Evolutionary conservation across 306 rosid species (phyloP), one percentile per base, ranked within the genome.

Genomic region (Begonia masoniana): DNA sequence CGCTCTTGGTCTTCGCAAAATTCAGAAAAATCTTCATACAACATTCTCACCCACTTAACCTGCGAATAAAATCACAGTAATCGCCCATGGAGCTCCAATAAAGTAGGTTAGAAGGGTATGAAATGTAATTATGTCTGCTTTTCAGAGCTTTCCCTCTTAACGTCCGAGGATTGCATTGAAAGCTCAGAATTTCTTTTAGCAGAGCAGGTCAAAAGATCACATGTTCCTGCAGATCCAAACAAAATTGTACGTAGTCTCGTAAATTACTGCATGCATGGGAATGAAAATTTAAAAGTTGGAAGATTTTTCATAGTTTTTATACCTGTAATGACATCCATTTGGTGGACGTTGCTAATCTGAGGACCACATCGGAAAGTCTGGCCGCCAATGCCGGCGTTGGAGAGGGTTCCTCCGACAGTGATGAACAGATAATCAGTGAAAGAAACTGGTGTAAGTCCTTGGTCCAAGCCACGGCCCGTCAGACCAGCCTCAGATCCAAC

Each of bases 361-460:
- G 99, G 99, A 50, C 99, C 96, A 15, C 56, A 69, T 0, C 74
- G 74, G 36, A 83, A 83, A 3, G 84, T 52, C 52, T 83, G 96
- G 13, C 99, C 99, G 35, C 99, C 75, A 2, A 92, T 81, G 6
- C 99, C 95, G 10, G 99, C 99, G 42, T 86, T 86, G 15, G 89
- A 86, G 45, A 92, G 84, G 4, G 96, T 92, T 13, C 99, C 99
- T 12, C 93, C 96, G 42, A 83, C 85, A 0, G 81, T 79, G 16
- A 92, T 46, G 57, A 55, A 66, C 63, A 92, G 65, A 36, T 92
- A 92, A 19, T 92, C 99, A 6, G 95, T 83, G 96, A 94, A 92
- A 2, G 95, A 75, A 7, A 63, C 63, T 0, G 88, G 96, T 0
- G 96, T 52, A 12, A 81, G 70, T n/a, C n/a, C n/a, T n/a, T n/a